Base-by-base conservation (phyloP, 164 flowering plant genomes). In the Dillenia suffruticosa region DNA sequence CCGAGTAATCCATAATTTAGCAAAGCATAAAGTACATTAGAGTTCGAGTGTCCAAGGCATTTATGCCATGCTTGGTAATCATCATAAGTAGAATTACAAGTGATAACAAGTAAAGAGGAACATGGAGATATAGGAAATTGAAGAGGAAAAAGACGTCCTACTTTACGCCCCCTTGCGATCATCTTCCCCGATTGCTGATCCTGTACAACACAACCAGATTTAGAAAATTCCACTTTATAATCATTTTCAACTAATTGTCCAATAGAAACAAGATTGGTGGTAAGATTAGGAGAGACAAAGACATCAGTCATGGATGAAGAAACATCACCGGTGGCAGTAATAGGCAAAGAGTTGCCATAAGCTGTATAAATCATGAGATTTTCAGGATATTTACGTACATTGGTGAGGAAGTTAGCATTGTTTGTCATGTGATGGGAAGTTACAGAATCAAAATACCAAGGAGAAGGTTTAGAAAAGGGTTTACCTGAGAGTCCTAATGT, bases 341-440 rank as follows among this genome's bases (percentile, higher is more conserved):
- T 59, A 43, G 46, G 63, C 10, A 58, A 47, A 9, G 3, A 13
- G n/a, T 17, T 46, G 3, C 59, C 48, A 66, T 66, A 44, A 14
- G 26, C 57, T 13, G 51, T 59, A 9, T 19, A 12, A 59, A 59
- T 17, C 13, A 2, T 13, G 10, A 48, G 7, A 19, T 17, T 46
- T 10, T 6, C 1, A 47, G 7, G 7, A 32, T 32, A 32, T 8
- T 17, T 17, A 13, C 48, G 8, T 12, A 24, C 52, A 59, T 48
- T 46, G 9, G 7, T 9, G n/a, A 59, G 40, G 13, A 8, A 9
- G 0, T 10, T 10, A 9, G 51, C 13, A 11, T 26, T 16, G 19
- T 9, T 16, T 9, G 52, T 59, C 51, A 59, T 59, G 43, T 66
- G 59, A 51, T 58, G 14, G 51, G 63, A 66, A 45, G 69, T 54